Base-by-base conservation (phyloP, 2,329 filamentous ascomycete genomes). In the Aspergillus calidoustus region DNA sequence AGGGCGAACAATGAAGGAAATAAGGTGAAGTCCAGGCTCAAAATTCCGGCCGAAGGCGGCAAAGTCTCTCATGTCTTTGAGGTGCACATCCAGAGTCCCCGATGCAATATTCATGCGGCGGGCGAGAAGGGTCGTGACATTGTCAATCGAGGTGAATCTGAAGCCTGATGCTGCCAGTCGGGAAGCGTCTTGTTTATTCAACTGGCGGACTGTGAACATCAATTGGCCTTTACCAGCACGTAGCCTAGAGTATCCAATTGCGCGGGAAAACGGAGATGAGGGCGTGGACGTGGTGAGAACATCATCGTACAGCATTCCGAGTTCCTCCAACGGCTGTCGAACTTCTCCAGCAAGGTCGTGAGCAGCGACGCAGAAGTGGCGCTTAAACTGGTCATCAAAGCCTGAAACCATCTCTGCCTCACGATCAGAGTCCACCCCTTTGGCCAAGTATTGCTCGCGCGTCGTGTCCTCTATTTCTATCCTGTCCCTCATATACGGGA, bases 311-410 rank as follows among this genome's bases (percentile, higher is more conserved):
- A 95, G 80, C 9, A 87, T 81, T 5, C 92, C 92, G 7, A 91
- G 77, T 4, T 87, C 82, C 7, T 85, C 82, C 2, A 94, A 77
- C 3, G 85, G 82, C 47, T 86, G 84, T 62, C 87, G 86, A 64
- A 93, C 81, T 56, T 86, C 85, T 13, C 85, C 82, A 0, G 92
- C 90, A 7, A 96, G 84, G n/a, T 88, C 86, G 6, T 88, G 82
- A 1, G 92, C 92, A 2, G 92, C 90, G 9, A 92, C 83, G 71
- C 91, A 96, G 74, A 96, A 96, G 9, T 93, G 82, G 72, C 96
- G 91, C 25, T 91, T 88, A 73, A 96, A 93, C 1, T 93, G 83
- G 17, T 89, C 80, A 38, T 91, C 89, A 73, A 94, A 94, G 62
- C 91, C 85, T 11, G 87, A 82, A 56, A 90, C 85, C 13, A 86